Evolutionary conservation across 169 alveolate species (phyloP).

Genomic region (Eimeria acervulina): DNA sequence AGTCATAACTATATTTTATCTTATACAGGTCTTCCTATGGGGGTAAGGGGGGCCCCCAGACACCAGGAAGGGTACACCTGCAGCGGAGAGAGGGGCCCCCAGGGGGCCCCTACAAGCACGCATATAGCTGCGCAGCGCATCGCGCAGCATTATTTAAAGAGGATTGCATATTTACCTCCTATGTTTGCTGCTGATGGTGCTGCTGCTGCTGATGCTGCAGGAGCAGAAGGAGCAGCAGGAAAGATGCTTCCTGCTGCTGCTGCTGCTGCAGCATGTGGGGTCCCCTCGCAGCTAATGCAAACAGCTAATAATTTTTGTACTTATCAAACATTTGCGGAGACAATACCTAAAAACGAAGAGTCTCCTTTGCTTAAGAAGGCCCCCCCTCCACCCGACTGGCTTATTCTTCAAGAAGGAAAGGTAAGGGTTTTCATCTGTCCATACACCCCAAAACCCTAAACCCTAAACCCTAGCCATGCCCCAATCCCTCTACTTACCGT

Average conservation of each 20-base stretch:
- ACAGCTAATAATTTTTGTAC: background rate
- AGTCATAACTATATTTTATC: background rate
- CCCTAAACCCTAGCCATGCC: slow-evolving; percentile 45
- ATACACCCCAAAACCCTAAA: background rate
- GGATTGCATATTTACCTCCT: background rate
- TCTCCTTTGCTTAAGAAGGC: background rate
- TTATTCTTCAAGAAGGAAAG: background rate
- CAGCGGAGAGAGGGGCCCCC: background rate
- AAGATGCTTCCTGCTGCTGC: slow-evolving; percentile 34
- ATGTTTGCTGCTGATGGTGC: background rate
- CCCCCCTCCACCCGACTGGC: background rate
- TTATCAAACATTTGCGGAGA: background rate
- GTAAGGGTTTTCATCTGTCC: too few relatives aligned
- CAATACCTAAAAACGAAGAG: background rate
- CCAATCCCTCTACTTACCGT: too few relatives aligned
- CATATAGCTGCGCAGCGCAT: background rate
- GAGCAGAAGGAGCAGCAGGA: slow-evolving; percentile 9
- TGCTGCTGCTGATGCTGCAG: background rate
- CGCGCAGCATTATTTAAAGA: background rate
- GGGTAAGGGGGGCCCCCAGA: slow-evolving; percentile 21
- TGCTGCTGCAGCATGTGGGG: slow-evolving; percentile 11
- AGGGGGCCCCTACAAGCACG: background rate
- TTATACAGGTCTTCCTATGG: background rate
- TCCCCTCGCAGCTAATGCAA: background rate
- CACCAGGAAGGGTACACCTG: background rate